Conservation (phyloP, 345 rosid genomes). For the Rhodomyrtus tomentosa region DNA sequence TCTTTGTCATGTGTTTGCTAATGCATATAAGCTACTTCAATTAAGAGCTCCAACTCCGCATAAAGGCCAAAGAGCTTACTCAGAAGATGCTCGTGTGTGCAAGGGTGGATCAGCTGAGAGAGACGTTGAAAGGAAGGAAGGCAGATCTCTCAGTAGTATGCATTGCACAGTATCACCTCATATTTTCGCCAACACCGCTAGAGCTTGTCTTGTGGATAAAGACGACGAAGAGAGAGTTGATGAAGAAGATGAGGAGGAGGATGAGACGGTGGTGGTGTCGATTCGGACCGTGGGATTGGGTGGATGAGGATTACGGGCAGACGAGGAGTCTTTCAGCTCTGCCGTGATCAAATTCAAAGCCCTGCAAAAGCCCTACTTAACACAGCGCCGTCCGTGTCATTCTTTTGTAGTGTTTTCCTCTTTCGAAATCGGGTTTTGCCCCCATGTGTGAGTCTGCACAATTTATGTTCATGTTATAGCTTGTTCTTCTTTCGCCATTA, state of each 20-base stretch:
- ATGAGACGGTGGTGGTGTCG: too few relatives aligned
- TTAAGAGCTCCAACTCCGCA: conserved; percentile 12
- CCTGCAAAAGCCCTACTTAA: too few relatives aligned
- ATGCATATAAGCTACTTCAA: conserved; percentile 23
- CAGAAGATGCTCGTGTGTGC: conserved; percentile 12
- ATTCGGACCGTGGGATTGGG: too few relatives aligned
- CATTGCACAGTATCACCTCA: conserved; percentile 15
- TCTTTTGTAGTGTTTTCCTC: not conserved
- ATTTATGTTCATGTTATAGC: not conserved
- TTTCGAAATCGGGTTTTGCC: not conserved
- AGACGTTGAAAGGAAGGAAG: conserved; percentile 36
- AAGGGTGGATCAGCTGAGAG: conserved; percentile 14
- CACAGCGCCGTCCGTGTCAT: not conserved
- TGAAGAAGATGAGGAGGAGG: not conserved
- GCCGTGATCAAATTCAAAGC: too few relatives aligned
- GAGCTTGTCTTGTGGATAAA: too few relatives aligned
- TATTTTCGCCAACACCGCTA: not conserved
- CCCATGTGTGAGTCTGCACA: not conserved
- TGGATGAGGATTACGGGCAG: too few relatives aligned
- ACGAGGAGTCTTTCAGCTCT: too few relatives aligned
- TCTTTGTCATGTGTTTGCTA: conserved; percentile 43
- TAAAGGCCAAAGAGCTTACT: conserved; percentile 10
- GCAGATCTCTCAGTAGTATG: conserved; percentile 10
- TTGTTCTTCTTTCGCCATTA: not conserved
- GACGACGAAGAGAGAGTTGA: too few relatives aligned